Base-by-base conservation (phyloP, 345 rosid genomes). In the Trapa incisa region DNA sequence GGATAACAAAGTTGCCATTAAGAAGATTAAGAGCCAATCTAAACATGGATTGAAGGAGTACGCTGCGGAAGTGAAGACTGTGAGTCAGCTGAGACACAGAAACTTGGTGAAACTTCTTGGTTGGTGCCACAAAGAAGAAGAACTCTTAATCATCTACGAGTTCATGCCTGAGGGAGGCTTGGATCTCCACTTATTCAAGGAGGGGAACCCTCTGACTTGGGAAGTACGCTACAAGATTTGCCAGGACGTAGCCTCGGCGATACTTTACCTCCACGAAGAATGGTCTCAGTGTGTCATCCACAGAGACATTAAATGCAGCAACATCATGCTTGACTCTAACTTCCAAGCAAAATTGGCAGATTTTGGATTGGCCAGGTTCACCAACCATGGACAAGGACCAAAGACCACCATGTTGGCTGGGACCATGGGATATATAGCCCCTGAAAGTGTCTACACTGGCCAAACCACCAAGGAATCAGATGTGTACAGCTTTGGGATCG, bases 101-200 rank as follows among this genome's bases (percentile, higher is more conserved):
- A 70, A 53, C 35, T 65, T 63, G 60, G 29, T 22, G 29, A 22
- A 22, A 22, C 29, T 22, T 22, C 29, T 22, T 22, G 29, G 29
- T 22, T 22, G 29, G 72, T 61, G 47, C 38, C 47, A 47, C 37
- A 10, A 33, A 22, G 5, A 61, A 8, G 36, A 47, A 29, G 53
- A 65, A 10, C 45, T 71, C 48, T 16, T 64, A 15, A 37, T 70
- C 15, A 39, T 70, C 45, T 70, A 70, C 16, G 72, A 70, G 39
- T 70, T 47, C 61, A 64, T 65, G 73, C 42, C 65, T 1, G 53
- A 71, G 0, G 68, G 73, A 13, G 56, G 68, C 61, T 52, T 71
- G 29, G 73, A 71, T n/a, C 29, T 39, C 68, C 73, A 65, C 54
- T 42, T 71, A 33, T 54, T 71, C 17, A 52, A 64, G 5, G 45